Evolutionary conservation across 768 basidiomycete genomes (phyloP), one percentile per base, ranked within the genome.

Genomic region (Panaeolus cyanescens): DNA sequence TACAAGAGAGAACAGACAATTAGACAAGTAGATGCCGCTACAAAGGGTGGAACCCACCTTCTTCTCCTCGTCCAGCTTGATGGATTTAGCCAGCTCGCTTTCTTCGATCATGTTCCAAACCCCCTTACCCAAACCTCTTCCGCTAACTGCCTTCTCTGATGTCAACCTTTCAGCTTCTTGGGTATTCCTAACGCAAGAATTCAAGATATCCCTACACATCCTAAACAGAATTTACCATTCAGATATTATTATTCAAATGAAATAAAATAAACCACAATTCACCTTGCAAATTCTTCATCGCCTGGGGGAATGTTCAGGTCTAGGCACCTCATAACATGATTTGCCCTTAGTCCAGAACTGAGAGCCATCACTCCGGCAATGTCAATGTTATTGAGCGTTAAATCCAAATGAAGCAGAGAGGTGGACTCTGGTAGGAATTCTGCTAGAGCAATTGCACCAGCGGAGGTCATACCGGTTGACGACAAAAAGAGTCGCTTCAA

Each of bases 301-400:
- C 85, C 90, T 0, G 92, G 90, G 2, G 95, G 95, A 28, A 99
- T 93, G 67, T 93, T 91, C 45, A 99, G 71, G 75, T 99, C 97
- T 58, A 99, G 78, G 70, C 97, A 99, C 4, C 97, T 84, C 82
- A 99, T 90, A 9, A 87, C 83, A 58, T 85, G 83, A 69, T 99
- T 99, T 9, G 83, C 85, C 70, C 92, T 92, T 55, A 99, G 76
- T 0, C 95, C 93, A 2, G 87, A 89, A 58, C 86, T 90, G 22
- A 99, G 85, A 0, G 97, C 97, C 86, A 98, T 90, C 3, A 97
- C 91, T 17, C 93, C 96, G 0, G 96, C 95, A 33, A 95, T 81
- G 69, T 95, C 95, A 32, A 99, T 77, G 5, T 80, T 74, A 71
- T 96, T 96, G 66, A 83, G 77, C 0, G 95, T 97, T 30, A 97